Base-by-base conservation (phyloP, 2,329 filamentous ascomycete genomes). In the Ramularia endophylla region DNA sequence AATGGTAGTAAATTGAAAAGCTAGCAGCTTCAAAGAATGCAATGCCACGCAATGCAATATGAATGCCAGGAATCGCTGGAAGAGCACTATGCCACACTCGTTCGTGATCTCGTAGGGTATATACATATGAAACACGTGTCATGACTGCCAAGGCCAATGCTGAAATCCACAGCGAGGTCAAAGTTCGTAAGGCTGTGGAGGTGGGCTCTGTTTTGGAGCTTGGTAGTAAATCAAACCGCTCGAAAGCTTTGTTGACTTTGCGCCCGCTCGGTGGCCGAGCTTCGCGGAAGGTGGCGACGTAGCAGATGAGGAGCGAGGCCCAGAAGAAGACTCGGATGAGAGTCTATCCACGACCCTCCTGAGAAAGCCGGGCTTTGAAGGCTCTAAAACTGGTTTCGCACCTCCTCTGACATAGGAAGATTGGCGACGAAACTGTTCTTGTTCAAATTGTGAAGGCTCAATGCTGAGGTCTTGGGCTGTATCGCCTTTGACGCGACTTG, bases 201-300 rank as follows among this genome's bases (percentile, higher is more conserved):
- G 28, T 18, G 40, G 40, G 19, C 32, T 41, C 37, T 48, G 46
- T 39, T 38, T 47, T 5, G 48, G 47, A 17, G 46, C 38, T n/a
- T 46, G 39, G 27, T 50, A 47, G 34, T 53, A 57, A 13, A 57
- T 55, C 47, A 49, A 46, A 8, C 53, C 50, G 41, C 48, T 54
- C 20, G 53, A 53, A 25, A 53, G 43, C 29, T 50, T 44, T 33
- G 50, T 48, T 28, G 39, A 45, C 43, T 40, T 25, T 40, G 50
- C 8, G 18, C 34, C 22, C 46, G 40, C 4, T 25, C 18, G 27
- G 30, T 17, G 34, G 33, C 33, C 27, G 39, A 27, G 13, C 39
- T 32, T 6, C 22, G 22, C 11, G 22, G 22, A 25, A 11, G 22
- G 11, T 25, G 22, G 11, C 6, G 6, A 25, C 11, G 22, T 11